These are phyloP conservation scores for Sarocladium kiliense DNA, from an alignment of 2,329 filamentous ascomycete species.

Conservation along the genomic window DNA sequence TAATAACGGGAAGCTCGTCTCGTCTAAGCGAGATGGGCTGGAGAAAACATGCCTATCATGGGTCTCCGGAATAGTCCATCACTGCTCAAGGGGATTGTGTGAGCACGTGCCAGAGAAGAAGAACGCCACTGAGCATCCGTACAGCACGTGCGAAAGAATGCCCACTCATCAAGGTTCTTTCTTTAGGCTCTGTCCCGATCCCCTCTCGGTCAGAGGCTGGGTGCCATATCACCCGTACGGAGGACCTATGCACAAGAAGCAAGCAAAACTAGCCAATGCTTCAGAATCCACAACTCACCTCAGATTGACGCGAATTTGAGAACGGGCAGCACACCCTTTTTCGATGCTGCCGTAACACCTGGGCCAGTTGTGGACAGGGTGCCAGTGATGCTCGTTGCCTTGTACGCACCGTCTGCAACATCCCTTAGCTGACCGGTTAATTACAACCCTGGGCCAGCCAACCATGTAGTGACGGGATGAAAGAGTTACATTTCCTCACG, in stretches of 20 bases:
- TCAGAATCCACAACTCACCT: too few relatives aligned
- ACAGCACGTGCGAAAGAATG: neutral
- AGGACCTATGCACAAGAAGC: too few relatives aligned
- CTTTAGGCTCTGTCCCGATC: neutral
- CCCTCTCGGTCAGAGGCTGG: too few relatives aligned
- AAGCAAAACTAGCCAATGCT: too few relatives aligned
- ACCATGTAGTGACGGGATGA: neutral
- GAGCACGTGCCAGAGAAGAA: neutral
- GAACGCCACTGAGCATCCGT: neutral
- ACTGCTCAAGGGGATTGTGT: too few relatives aligned
- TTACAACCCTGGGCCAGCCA: neutral
- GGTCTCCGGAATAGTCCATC: too few relatives aligned
- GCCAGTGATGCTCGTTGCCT: neutral
- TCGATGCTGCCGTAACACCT: neutral
- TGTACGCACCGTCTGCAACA: too few relatives aligned
- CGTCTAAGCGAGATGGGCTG: too few relatives aligned
- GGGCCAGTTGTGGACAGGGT: neutral
- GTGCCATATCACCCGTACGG: too few relatives aligned
- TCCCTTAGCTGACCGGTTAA: neutral
- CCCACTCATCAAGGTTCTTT: neutral
- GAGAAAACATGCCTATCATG: too few relatives aligned
- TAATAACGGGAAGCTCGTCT: too few relatives aligned
- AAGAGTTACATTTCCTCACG: neutral
- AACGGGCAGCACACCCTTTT: constrained; percentile 4
- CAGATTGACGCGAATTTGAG: too few relatives aligned